Percentiles rank a stretch among this genome's conserved stretches.
Conservation (phyloP, 441 rosid genomes). For the Gossypium schwendimanii region DNA sequence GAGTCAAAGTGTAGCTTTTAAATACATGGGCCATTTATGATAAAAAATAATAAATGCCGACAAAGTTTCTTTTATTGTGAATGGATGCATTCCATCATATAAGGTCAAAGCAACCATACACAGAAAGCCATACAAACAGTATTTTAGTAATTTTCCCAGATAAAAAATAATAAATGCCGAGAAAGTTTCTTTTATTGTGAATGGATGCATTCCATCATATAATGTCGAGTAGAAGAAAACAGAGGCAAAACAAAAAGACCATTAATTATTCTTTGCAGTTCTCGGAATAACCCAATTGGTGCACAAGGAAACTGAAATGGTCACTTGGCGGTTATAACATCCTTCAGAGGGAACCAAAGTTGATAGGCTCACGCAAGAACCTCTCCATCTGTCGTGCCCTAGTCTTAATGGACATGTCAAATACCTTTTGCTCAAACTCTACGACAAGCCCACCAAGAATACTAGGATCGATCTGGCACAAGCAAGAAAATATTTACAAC, state of each 20-base stretch:
- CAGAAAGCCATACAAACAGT: neutral
- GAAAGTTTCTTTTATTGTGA: constrained; percentile 27
- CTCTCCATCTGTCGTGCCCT: constrained; percentile 92
- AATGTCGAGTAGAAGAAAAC: constrained; percentile 17
- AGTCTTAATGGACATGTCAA: constrained; percentile 89
- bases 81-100: constrained; percentile 19
- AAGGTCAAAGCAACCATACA: neutral
- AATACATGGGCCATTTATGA: neutral
- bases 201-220: constrained; percentile 19
- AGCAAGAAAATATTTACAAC: neutral
- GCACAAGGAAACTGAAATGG: constrained; percentile 9
- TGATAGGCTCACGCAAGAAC: constrained; percentile 62
- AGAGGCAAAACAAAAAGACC: constrained; percentile 18
- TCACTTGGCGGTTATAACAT: neutral
- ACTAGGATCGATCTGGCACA: constrained; percentile 72
- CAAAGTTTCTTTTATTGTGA: constrained; percentile 26
- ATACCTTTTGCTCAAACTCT: constrained; percentile 70
- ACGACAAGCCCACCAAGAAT: constrained; percentile 84
- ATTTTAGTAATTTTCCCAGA: constrained; percentile 8
- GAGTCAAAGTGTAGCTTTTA: neutral
- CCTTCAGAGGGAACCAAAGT: constrained; percentile 30
- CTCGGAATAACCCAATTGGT: constrained; percentile 3
- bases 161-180: constrained; percentile 8
- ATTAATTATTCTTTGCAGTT: neutral
- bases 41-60: constrained; percentile 10